Percentiles rank a stretch among this genome's conserved stretches.
Evolutionary conservation across 495 filamentous ascomycete genomes (phyloP).

Genomic region (Neurospora sp.): DNA sequence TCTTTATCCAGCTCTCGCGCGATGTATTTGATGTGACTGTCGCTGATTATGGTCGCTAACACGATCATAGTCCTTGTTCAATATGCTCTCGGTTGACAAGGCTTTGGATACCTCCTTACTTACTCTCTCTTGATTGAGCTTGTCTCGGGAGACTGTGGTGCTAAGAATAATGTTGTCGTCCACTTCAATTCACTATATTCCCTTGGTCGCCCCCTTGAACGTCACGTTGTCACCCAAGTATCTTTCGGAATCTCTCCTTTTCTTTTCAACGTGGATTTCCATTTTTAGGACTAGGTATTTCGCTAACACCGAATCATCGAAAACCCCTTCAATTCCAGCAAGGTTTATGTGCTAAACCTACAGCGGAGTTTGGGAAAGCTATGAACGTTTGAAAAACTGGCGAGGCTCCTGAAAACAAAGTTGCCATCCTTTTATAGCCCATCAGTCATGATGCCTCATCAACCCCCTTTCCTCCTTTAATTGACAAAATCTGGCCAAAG

Average conservation of each 20-base stretch:
- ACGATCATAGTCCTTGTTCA: neutral
- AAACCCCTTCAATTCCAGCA: neutral
- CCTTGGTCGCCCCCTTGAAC: neutral
- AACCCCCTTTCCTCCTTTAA: neutral
- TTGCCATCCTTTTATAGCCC: neutral
- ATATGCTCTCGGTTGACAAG: neutral
- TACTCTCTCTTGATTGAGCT: neutral
- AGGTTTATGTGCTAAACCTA: neutral
- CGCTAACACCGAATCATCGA: neutral
- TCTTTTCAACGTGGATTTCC: neutral
- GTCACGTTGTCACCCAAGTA: neutral
- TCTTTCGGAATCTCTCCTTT: neutral
- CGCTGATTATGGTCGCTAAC: neutral
- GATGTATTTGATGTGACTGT: neutral
- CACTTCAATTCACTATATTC: neutral
- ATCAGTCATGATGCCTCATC: neutral
- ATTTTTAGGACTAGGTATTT: neutral
- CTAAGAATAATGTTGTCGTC: neutral
- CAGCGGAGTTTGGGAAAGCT: neutral
- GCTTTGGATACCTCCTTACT: neutral
- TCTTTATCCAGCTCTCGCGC: neutral
- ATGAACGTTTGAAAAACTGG: neutral
- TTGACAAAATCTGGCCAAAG: neutral
- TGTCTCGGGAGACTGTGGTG: neutral
- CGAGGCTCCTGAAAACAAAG: neutral